Evolutionary conservation across 176 grass and related monocot species (phyloP), one percentile per base, ranked within the genome.

Genomic region (Hsuehochloa calcarea): DNA sequence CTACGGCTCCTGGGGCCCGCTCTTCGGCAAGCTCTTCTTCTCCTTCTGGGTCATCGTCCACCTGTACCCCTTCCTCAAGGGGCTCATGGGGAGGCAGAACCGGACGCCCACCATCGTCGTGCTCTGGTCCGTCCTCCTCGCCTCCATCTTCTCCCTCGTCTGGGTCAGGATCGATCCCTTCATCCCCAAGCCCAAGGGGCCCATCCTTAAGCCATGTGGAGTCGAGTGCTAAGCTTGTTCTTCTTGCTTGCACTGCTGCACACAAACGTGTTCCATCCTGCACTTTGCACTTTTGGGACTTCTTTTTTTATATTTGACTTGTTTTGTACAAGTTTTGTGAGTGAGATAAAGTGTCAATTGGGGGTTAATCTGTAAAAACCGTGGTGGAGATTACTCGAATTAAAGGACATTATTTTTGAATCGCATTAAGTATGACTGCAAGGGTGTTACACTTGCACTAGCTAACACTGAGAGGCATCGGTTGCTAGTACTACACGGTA

Each of bases 1-100:
- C 0, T 99, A 94, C 77, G 97, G 91, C 0, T 99, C 97, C 0
- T 96, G 92, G 97, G 97, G 93, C 9, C 97, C 93, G 20, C 86
- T 98, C 63, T 98, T 98, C 62, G 96, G 91, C 72, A 95, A 98
- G 91, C 88, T 98, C 83, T 98, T 98, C 88, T 98, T 98, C 87
- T 87, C 93, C 23, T 95, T 98, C 85, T 98, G 93, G 96, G 93
- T 98, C 68, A 95, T 98, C 40, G 31, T 95, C n/a, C 96, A 95
- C 71, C 90, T 98, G 56, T 98, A 98, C 75, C 96, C 96, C 0
- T 98, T 98, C 89, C 86, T 95, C 77, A 95, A 98, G 85, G 96
- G 96, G 37, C 83, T 98, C 72, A 98, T 98, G 96, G 96, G 93
- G 19, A 80, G 96, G 65, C 93, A 94, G 77, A 95, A 98, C 78